Conservation (phyloP, 495 filamentous ascomycete species). For the Chaetomidium leptoderma region DNA sequence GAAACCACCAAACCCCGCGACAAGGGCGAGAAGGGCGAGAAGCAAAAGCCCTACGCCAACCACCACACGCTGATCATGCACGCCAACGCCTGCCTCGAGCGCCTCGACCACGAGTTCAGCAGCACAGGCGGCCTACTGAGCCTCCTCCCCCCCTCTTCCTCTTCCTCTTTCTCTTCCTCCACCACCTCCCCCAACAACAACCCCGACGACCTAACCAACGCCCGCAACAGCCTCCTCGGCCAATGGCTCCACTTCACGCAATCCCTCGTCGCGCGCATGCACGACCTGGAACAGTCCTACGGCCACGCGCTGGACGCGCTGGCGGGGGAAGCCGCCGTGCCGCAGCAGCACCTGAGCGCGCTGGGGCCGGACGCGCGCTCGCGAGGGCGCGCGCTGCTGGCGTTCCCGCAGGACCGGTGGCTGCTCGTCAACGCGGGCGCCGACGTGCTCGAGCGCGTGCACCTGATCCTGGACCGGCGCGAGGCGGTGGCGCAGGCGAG, state of each 20-base stretch:
- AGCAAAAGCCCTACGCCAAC: conserved; percentile 38
- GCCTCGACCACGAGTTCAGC: conserved; percentile 52
- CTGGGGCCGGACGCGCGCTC: conserved; percentile 37
- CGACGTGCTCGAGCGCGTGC: conserved; percentile 43
- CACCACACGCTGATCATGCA: conserved; percentile 49
- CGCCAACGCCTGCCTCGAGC: conserved; percentile 50
- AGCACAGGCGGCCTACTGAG: conserved; percentile 48
- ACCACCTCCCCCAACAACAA: conserved; percentile 22
- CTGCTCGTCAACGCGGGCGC: conserved; percentile 50
- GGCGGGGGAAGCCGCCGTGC: conserved; percentile 46
- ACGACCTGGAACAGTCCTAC: conserved; percentile 48
- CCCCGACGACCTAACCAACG: conserved; percentile 25
- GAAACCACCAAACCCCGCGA: conserved; percentile 17
- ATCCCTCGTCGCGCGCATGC: conserved; percentile 44
- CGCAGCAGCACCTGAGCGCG: conserved; percentile 34
- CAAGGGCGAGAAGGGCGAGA: conserved; percentile 14
- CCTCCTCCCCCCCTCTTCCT: conserved; percentile 35
- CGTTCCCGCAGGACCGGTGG: conserved; percentile 49
- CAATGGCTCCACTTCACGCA: conserved; percentile 49
- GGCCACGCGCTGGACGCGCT: conserved; percentile 46
- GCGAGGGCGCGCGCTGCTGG: conserved; percentile 36
- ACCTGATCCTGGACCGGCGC: conserved; percentile 42
- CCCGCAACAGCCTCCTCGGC: conserved; percentile 44
- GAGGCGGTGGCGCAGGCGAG: conserved; percentile 33
- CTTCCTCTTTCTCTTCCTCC: not conserved